Conservation (phyloP, 345 rosid species). For the Sonneratia caseolaris region DNA sequence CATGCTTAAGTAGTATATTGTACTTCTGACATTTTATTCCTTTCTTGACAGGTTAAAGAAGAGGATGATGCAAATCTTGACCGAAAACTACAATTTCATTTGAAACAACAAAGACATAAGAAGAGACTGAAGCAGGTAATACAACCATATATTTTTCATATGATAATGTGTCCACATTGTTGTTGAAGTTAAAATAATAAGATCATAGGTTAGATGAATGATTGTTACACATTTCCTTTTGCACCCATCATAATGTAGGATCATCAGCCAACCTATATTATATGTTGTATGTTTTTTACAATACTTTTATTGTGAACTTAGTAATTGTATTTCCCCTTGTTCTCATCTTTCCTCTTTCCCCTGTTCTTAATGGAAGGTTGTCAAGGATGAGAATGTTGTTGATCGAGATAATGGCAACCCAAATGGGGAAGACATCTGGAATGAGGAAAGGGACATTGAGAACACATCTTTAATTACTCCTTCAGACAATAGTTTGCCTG, state of each 20-base stretch:
- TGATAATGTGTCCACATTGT: background rate
- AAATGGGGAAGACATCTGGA: conserved; percentile 10
- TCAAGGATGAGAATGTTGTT: background rate
- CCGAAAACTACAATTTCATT: conserved; percentile 62
- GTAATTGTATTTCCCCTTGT: background rate
- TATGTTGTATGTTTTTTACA: background rate
- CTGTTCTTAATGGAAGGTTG: background rate
- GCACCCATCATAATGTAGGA: background rate
- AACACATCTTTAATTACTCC: conserved; percentile 2
- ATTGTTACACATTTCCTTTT: background rate
- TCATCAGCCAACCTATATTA: background rate
- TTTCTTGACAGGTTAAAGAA: conserved; percentile 68
- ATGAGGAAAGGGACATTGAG: conserved; percentile 5
- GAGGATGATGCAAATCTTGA: conserved; percentile 84
- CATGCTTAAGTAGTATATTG: background rate
- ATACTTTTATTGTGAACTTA: conserved; percentile 17
- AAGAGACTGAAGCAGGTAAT: conserved; percentile 55
- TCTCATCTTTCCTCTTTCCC: background rate
- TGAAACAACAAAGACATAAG: conserved; percentile 56
- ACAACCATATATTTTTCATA: background rate
- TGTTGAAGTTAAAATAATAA: background rate
- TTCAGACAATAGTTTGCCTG: conserved; percentile 24
- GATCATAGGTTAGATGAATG: background rate
- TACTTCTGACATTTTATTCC: background rate
- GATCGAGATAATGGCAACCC: conserved; percentile 12